These are phyloP conservation scores for Solanum chacoense DNA, from an alignment of 305 asterid species.

Conservation along the genomic window DNA sequence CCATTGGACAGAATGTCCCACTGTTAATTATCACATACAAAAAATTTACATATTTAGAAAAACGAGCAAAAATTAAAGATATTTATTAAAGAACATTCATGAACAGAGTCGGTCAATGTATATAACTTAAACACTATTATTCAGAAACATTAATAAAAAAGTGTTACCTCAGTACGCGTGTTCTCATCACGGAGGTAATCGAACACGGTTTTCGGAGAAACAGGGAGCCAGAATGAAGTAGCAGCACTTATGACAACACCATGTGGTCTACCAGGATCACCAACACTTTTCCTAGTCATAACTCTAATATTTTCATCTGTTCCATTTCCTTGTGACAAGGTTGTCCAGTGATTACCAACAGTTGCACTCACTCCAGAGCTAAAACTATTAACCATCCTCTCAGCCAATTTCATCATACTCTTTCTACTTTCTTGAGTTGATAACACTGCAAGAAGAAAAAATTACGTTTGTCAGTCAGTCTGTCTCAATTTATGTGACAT, in stretches of 20 bases:
- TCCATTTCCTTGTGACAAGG: not conserved
- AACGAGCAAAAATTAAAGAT: not conserved
- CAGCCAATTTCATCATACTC: slow-evolving; percentile 10
- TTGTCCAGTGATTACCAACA: slow-evolving; percentile 1
- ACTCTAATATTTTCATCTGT: slow-evolving; percentile 1
- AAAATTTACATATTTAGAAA: not conserved
- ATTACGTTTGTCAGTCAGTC: not conserved
- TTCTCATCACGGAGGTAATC: slow-evolving; percentile 8
- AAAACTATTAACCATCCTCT: slow-evolving; percentile 17
- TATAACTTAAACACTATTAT: not conserved
- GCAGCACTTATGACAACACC: slow-evolving; percentile 13
- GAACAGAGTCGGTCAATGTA: not conserved
- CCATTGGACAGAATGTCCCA: slow-evolving; percentile 16
- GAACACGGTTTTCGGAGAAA: slow-evolving; percentile 6
- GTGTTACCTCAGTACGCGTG: not conserved
- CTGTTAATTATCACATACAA: not conserved
- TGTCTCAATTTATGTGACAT: not conserved
- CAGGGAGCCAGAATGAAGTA: slow-evolving; percentile 13
- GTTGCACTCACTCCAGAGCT: slow-evolving; percentile 12
- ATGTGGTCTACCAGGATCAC: slow-evolving; percentile 15
- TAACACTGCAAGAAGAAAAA: not conserved
- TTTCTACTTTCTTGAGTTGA: not conserved
- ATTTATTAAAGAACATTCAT: not conserved
- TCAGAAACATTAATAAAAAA: no score
- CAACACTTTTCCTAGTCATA: slow-evolving; percentile 12